phyloP scores from a whole-genome alignment of 306 rosid species.

The apple (Malus domestica) region DNA sequence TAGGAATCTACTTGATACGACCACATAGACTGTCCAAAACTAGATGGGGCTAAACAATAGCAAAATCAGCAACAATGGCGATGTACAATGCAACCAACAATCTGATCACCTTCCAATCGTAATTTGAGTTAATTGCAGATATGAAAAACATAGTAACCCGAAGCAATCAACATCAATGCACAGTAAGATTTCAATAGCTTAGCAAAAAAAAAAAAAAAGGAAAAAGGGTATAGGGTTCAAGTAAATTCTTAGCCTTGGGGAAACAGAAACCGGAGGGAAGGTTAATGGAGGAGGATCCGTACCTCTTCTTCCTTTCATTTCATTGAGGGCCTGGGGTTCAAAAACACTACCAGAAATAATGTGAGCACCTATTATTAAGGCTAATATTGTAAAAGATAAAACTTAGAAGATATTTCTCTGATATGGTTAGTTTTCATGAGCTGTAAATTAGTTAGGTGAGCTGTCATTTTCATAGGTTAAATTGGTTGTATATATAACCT shows the following conservation, averaged over 20 bases:
- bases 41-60: not conserved
- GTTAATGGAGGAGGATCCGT: not conserved
- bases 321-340: constrained; percentile 84
- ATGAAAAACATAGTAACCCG: not conserved
- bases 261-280: not conserved
- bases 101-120: not conserved
- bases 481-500: no score
- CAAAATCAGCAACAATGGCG: not conserved
- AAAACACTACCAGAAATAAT: constrained; percentile 88
- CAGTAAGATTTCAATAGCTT: not conserved
- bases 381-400: no score
- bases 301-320: constrained; percentile 87
- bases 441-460: no score
- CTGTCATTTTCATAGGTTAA: no score
- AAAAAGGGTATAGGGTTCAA: not conserved
- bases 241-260: not conserved
- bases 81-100: not conserved
- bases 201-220: not conserved
- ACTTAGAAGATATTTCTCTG: no score
- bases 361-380: constrained; percentile 50
- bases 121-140: not conserved
- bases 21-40: not conserved
- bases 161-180: constrained; percentile 1
- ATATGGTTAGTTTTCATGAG: no score
- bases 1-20: not conserved